Percentiles rank a stretch among this genome's conserved stretches.
These are phyloP conservation scores for Dendryphion nanum DNA, from an alignment of 2,329 filamentous ascomycete genomes.

Conservation along the genomic window DNA sequence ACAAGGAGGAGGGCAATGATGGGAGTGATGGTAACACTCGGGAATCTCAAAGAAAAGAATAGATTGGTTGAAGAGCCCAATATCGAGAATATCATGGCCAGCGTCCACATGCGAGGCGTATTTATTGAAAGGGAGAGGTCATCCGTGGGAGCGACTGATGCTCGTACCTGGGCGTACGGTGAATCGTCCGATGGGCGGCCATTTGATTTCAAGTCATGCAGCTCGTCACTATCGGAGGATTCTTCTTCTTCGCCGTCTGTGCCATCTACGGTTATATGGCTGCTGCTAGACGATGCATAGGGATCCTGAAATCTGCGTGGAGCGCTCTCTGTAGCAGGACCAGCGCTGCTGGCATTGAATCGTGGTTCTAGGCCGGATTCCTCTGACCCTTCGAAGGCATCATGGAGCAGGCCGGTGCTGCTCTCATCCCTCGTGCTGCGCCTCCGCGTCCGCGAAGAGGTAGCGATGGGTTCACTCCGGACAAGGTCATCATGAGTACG, in stretches of 20 bases:
- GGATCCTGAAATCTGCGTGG: conserved; percentile 22
- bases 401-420: conserved; percentile 23
- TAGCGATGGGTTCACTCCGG: conserved; percentile 16
- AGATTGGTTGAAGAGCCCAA: conserved; percentile 81
- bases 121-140: conserved; percentile 78
- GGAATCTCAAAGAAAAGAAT: conserved; percentile 87
- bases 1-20: conserved; percentile 84
- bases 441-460: conserved; percentile 19
- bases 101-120: conserved; percentile 81
- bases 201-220: conserved; percentile 40
- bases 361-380: conserved; percentile 30
- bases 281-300: conserved; percentile 30
- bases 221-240: conserved; percentile 34
- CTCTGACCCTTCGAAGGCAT: conserved; percentile 24
- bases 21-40: conserved; percentile 83
- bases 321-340: conserved; percentile 8
- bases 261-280: conserved; percentile 12
- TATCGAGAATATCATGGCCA: conserved; percentile 77
- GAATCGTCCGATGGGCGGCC: conserved; percentile 64
- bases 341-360: conserved; percentile 30
- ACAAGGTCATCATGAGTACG: conserved; percentile 15
- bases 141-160: conserved; percentile 74
- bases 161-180: conserved; percentile 75
- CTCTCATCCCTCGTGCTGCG: conserved; percentile 24
- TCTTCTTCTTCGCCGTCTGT: conserved; percentile 18